Evolutionary conservation across 306 rosid species (phyloP).

Genomic region (Morella rubra): DNA sequence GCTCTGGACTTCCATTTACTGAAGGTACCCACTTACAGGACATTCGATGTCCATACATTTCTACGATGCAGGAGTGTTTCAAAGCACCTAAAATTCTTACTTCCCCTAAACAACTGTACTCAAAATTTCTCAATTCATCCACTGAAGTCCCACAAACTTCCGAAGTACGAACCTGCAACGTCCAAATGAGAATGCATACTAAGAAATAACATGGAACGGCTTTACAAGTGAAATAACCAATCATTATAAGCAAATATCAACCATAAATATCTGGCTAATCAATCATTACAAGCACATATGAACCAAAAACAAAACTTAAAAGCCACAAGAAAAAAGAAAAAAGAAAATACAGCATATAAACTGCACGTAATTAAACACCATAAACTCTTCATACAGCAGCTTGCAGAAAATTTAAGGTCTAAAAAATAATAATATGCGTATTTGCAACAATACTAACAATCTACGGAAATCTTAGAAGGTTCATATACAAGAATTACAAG

Average conservation of each 20-base stretch:
- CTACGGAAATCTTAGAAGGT: conserved; percentile 4
- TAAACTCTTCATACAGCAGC: background rate
- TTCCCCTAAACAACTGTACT: conserved; percentile 85
- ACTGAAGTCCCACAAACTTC: conserved; percentile 53
- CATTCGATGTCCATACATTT: conserved; percentile 92
- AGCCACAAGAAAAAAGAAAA: background rate
- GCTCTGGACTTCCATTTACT: conserved; percentile 59
- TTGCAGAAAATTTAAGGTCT: background rate
- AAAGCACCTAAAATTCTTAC: conserved; percentile 81
- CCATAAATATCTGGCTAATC: no score
- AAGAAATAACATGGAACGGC: background rate
- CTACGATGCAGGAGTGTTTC: conserved; percentile 82
- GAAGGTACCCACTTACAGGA: conserved; percentile 74
- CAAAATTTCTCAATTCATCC: conserved; percentile 67
- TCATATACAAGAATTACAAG: background rate
- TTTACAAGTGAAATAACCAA: conserved; percentile 13
- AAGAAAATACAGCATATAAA: background rate
- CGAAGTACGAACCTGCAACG: conserved; percentile 68
- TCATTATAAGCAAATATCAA: background rate
- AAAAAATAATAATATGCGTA: background rate
- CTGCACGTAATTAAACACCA: background rate
- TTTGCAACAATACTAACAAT: background rate
- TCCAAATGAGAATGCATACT: conserved; percentile 30
- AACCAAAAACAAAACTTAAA: background rate
- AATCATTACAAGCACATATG: no score